Evolutionary conservation across 306 rosid genomes (phyloP).

Genomic region (Castanea mollissima): DNA sequence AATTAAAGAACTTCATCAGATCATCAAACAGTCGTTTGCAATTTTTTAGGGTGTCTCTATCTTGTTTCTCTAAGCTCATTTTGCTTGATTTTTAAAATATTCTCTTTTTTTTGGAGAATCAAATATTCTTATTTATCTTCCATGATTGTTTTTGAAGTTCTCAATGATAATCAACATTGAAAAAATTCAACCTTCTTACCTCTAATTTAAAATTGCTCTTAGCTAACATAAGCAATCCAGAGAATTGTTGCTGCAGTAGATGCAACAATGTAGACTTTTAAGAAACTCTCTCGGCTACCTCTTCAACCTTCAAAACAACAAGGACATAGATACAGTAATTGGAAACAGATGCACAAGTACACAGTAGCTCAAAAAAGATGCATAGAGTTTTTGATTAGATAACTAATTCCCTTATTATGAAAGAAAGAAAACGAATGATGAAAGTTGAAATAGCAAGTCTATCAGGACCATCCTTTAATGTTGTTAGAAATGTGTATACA

Average conservation of each 20-base stretch:
- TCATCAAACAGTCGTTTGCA: not conserved
- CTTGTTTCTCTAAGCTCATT: not conserved
- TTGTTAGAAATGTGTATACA: conserved; percentile 32
- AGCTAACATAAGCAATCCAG: conserved; percentile 40
- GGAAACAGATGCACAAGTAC: not conserved
- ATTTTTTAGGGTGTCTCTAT: too few relatives aligned
- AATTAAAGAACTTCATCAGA: not conserved
- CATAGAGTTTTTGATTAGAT: conserved; percentile 21
- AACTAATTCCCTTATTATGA: conserved; percentile 65
- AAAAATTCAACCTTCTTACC: conserved; percentile 38
- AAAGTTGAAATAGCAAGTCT: conserved; percentile 44
- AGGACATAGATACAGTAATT: not conserved
- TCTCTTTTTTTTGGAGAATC: too few relatives aligned
- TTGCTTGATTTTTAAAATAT: too few relatives aligned
- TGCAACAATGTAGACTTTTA: conserved; percentile 49
- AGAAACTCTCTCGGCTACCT: conserved; percentile 50
- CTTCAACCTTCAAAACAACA: conserved; percentile 60
- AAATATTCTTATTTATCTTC: not conserved
- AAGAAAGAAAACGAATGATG: conserved; percentile 41
- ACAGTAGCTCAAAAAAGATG: not conserved
- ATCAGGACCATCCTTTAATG: conserved; percentile 37
- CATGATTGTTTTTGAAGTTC: not conserved
- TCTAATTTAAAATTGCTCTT: conserved; percentile 40
- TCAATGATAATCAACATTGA: not conserved
- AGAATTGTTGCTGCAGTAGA: conserved; percentile 42